Percentiles rank a stretch among this genome's conserved stretches.
Evolutionary conservation across 208 protist genomes (phyloP).

Genomic region (Leishmania guyanensis): DNA sequence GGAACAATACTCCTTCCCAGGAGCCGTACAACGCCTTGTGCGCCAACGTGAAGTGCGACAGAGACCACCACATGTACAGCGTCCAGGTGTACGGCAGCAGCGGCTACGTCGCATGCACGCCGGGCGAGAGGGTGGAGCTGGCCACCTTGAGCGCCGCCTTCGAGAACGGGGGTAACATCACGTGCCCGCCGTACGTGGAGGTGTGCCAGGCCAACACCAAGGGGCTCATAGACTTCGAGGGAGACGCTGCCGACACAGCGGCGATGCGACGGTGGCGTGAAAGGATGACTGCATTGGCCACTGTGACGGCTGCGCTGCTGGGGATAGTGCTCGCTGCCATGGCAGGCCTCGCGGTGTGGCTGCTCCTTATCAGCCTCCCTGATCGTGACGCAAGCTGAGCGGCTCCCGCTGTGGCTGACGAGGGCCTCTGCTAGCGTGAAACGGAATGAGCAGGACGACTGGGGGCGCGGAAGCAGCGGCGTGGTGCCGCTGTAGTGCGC

Average conservation of each 20-base stretch:
- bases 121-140: background rate
- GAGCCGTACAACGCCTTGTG: background rate
- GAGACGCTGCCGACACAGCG: background rate
- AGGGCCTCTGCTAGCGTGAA: too few species aligned
- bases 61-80: background rate
- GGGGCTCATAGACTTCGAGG: background rate
- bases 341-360: too few species aligned
- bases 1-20: background rate
- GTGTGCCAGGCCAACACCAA: background rate
- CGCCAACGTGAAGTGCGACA: conserved; percentile 7
- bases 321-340: too few species aligned
- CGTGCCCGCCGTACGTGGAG: background rate
- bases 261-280: background rate
- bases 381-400: too few species aligned
- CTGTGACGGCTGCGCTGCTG: too few species aligned
- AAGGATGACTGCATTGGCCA: too few species aligned
- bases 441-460: too few species aligned
- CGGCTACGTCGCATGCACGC: background rate
- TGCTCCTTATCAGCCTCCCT: too few species aligned
- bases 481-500: too few species aligned
- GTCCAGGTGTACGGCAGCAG: background rate
- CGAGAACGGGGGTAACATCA: too few species aligned
- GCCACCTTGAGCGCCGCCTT: background rate
- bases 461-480: too few species aligned
- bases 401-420: too few species aligned